Percentiles rank a stretch among this genome's conserved stretches.
phyloP scores from a whole-genome alignment of 2,329 filamentous ascomycete species.

The Fonsecaea erecta region DNA sequence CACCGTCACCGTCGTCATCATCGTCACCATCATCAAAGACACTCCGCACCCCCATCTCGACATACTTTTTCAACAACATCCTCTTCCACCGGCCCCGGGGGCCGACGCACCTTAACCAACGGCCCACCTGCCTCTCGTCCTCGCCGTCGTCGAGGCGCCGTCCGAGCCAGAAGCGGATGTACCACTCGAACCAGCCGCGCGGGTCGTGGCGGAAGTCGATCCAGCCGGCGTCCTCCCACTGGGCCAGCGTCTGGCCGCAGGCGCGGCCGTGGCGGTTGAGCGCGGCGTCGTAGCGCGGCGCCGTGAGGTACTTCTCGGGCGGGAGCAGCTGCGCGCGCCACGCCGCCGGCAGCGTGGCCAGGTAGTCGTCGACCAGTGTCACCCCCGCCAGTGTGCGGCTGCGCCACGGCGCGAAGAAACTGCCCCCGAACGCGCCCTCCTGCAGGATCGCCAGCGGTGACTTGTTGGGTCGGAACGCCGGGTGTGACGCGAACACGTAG shows the following conservation, averaged over 20 bases:
- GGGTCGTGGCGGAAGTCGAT: conserved; percentile 60
- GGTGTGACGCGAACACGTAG: conserved; percentile 54
- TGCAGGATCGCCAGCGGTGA: conserved; percentile 58
- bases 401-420: conserved; percentile 56
- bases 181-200: conserved; percentile 64
- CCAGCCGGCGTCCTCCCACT: conserved; percentile 62
- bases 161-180: conserved; percentile 58
- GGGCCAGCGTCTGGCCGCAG: conserved; percentile 60
- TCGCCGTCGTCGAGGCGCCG: conserved; percentile 58
- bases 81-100: conserved; percentile 56
- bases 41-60: conserved; percentile 52
- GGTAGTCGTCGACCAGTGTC: conserved; percentile 54
- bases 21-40: conserved; percentile 49
- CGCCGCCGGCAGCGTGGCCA: conserved; percentile 48
- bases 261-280: conserved; percentile 60
- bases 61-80: conserved; percentile 59
- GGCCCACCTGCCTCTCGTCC: conserved; percentile 57
- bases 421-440: conserved; percentile 59
- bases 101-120: conserved; percentile 61
- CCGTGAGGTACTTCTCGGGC: conserved; percentile 46
- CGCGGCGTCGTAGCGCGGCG: conserved; percentile 50
- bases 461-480: conserved; percentile 58
- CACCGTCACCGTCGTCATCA: conserved; percentile 12
- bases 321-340: conserved; percentile 53
- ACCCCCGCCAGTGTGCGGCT: conserved; percentile 48